Conservation (phyloP, 1,284 basidiomycete species). For the Cryptococcus sp. region DNA sequence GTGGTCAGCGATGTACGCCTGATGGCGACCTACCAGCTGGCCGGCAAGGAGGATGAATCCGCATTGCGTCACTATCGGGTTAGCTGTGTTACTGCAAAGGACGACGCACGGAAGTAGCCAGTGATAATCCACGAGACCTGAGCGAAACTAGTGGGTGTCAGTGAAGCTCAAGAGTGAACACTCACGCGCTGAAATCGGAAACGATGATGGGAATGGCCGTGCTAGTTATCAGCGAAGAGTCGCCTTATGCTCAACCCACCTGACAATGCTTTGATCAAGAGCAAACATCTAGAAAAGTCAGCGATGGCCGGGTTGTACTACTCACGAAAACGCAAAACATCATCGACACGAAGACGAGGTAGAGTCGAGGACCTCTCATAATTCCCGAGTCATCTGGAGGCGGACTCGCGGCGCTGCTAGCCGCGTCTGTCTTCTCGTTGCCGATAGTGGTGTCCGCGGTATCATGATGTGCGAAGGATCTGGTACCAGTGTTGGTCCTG, state of each 20-base stretch:
- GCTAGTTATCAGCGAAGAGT: conserved; percentile 5
- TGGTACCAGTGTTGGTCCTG: conserved; percentile 10
- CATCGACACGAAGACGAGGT: conserved; percentile 40
- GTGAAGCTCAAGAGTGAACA: neutral
- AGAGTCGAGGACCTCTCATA: conserved; percentile 31
- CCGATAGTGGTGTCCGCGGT: conserved; percentile 8
- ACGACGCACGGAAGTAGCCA: conserved; percentile 55
- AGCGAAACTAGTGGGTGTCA: conserved; percentile 28
- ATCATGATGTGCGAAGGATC: conserved; percentile 6
- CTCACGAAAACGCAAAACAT: conserved; percentile 50
- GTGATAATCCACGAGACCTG: conserved; percentile 56
- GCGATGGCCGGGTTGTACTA: neutral
- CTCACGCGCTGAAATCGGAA: conserved; percentile 56
- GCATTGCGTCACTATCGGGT: conserved; percentile 46
- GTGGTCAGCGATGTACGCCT: neutral
- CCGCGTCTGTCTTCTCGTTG: conserved; percentile 6
- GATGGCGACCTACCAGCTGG: conserved; percentile 35
- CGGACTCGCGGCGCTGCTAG: neutral
- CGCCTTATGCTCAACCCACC: no score
- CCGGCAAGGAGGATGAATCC: conserved; percentile 54
- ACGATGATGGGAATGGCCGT: conserved; percentile 56
- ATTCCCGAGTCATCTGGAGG: conserved; percentile 22
- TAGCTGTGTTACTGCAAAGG: neutral
- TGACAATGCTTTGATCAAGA: conserved; percentile 8
- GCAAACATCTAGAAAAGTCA: conserved; percentile 26